Evolutionary conservation across 2,329 filamentous ascomycete genomes (phyloP).

Genomic region (Herpomyces periplanetae): DNA sequence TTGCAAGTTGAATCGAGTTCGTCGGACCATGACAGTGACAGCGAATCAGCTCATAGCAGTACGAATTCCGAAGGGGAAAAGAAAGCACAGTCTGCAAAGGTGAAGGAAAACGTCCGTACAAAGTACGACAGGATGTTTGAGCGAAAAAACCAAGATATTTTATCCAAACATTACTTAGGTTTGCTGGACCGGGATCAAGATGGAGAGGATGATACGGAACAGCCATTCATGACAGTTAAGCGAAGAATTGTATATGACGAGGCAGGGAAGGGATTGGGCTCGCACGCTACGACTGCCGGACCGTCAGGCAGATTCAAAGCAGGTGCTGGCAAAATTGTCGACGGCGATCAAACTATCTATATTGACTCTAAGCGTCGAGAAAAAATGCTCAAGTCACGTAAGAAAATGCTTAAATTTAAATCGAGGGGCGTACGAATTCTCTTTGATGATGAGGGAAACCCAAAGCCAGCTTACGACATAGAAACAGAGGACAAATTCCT

Average conservation of each 20-base stretch:
- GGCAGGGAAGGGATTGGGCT: too few relatives aligned
- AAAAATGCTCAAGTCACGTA: constrained; percentile 79
- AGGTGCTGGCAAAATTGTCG: constrained; percentile 24
- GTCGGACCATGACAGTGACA: constrained; percentile 18
- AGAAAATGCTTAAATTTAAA: constrained; percentile 64
- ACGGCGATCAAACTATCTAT: constrained; percentile 25
- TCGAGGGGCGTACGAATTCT: too few relatives aligned
- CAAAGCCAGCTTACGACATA: too few relatives aligned
- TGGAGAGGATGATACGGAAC: constrained; percentile 9
- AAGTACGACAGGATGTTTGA: constrained; percentile 98
- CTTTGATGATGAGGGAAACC: too few relatives aligned
- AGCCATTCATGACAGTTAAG: too few relatives aligned
- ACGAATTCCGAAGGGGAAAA: constrained; percentile 12
- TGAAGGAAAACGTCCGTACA: constrained; percentile 37
- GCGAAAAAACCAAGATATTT: constrained; percentile 65
- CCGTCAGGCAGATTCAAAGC: constrained; percentile 26
- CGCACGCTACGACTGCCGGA: constrained; percentile 42
- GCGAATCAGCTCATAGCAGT: too few relatives aligned
- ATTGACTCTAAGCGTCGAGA: constrained; percentile 82
- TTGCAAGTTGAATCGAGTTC: constrained; percentile 16
- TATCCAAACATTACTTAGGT: constrained; percentile 74
- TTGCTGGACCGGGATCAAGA: constrained; percentile 23
- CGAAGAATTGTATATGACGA: too few relatives aligned
- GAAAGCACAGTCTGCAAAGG: constrained; percentile 13
- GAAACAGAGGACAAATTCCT: too few relatives aligned